These are phyloP conservation scores for Flaveria bidentis DNA, from an alignment of 129 eudicot species.

Conservation along the genomic window DNA sequence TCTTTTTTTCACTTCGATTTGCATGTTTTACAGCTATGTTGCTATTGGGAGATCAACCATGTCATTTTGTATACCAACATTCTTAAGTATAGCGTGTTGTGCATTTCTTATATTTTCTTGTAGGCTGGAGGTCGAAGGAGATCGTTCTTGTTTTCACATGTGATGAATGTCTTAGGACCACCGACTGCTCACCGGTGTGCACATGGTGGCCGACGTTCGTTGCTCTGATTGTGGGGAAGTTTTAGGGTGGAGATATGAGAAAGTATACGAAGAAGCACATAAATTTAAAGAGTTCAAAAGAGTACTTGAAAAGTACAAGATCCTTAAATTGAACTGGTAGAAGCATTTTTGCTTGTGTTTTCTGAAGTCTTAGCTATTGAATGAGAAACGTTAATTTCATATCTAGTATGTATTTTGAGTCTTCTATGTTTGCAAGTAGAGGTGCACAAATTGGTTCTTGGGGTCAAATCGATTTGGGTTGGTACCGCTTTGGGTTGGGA, in stretches of 20 bases:
- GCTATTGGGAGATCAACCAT: too few species aligned
- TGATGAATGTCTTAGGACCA: slow-evolving; percentile 45
- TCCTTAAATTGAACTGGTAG: slow-evolving; percentile 31
- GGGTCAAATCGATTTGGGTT: too few species aligned
- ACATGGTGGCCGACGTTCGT: slow-evolving; percentile 42
- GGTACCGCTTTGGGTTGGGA: too few species aligned
- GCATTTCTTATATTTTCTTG: background rate
- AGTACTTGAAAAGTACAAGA: slow-evolving; percentile 51
- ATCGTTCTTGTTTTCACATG: slow-evolving; percentile 50
- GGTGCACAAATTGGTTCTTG: too few species aligned
- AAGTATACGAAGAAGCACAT: slow-evolving; percentile 42
- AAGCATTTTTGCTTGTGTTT: background rate
- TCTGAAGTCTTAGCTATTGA: background rate
- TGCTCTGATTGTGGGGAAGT: slow-evolving; percentile 49
- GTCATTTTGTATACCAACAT: too few species aligned
- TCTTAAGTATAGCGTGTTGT: too few species aligned
- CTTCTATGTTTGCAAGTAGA: background rate
- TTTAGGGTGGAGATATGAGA: slow-evolving; percentile 51
- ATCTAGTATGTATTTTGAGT: background rate
- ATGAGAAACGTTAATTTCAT: background rate
- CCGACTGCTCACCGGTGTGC: slow-evolving; percentile 37
- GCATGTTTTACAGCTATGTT: too few species aligned
- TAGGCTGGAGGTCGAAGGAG: slow-evolving; percentile 30
- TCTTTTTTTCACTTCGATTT: too few species aligned
- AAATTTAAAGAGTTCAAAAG: slow-evolving; percentile 47